Base-by-base conservation (phyloP, 176 grass and related monocot species). In the Carex scoparia region DNA sequence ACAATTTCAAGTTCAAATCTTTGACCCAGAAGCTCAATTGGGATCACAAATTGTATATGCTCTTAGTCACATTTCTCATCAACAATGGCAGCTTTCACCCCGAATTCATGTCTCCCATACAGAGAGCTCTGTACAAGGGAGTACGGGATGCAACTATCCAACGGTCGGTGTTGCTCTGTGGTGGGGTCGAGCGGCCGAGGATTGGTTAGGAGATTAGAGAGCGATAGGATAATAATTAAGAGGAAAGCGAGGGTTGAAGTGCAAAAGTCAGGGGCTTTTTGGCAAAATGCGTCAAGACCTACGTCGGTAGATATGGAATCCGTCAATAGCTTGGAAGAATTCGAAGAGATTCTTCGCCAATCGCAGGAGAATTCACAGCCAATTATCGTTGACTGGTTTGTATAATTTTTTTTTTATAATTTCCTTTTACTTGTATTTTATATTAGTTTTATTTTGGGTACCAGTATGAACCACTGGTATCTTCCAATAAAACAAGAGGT, bases 301-400 rank as follows among this genome's bases (percentile, higher is more conserved):
- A 80, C 85, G 8, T 84, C 84, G 64, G 81, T 94, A 54, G 91
- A 88, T 85, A 94, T 99, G 96, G 88, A 95, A 69, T 85, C 92
- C 86, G 94, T 99, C 51, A 84, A 79, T 37, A 86, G 85, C 79
- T 88, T 91, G 88, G 96, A 94, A 4, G 92, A 89, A 83, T 82
- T 95, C 59, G 91, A 99, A 65, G 85, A 89, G 35, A 91, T 89
- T 69, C 90, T 99, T 35, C 51, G 79, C 64, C 19, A 61, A 79
- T 92, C 96, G 40, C 42, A 82, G 69, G 88, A 95, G 65, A 83
- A 86, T 79, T 89, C 88, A 1, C 77, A 94, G 42, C 89, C 93
- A 37, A 7, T 94, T 79, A 54, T 95, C 78, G 88, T 99, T 58
- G 96, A 99, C 76, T 99, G 96, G 96, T 98, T 88, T 14, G 85